Conservation (phyloP, 2,329 filamentous ascomycete species). For the Trichoderma hamatum region DNA sequence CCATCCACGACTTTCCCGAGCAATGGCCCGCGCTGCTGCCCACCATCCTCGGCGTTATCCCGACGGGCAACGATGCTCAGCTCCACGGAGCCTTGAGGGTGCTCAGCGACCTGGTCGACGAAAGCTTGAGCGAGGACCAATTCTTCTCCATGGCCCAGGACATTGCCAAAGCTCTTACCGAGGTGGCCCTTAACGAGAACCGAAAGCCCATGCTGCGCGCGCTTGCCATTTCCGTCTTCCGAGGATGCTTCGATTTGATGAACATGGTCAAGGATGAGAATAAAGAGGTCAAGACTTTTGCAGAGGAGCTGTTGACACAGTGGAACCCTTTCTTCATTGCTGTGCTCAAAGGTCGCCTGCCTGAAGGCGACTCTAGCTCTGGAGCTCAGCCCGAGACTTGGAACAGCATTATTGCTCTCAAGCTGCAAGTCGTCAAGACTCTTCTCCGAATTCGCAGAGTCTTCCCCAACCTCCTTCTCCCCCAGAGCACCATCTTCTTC, state of each 20-base stretch:
- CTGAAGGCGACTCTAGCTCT: constrained; percentile 58
- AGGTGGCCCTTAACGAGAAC: constrained; percentile 75
- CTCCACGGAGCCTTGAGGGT: constrained; percentile 89
- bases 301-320: constrained; percentile 77
- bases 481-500: constrained; percentile 82
- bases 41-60: constrained; percentile 75
- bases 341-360: constrained; percentile 74
- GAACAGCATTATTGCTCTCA: constrained; percentile 82
- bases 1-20: constrained; percentile 88
- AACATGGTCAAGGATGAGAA: constrained; percentile 96
- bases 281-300: constrained; percentile 82
- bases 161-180: constrained; percentile 80
- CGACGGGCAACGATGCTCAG: constrained; percentile 74
- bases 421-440: constrained; percentile 92
- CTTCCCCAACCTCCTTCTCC: constrained; percentile 79
- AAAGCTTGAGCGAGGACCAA: constrained; percentile 89
- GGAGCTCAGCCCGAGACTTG: constrained; percentile 66
- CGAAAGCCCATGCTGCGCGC: constrained; percentile 78
- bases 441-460: constrained; percentile 85
- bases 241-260: constrained; percentile 89
- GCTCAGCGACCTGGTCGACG: constrained; percentile 86
- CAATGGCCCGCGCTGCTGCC: constrained; percentile 91
- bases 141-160: constrained; percentile 90
- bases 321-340: constrained; percentile 92
- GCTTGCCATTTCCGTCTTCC: constrained; percentile 86